Evolutionary conservation across 2,329 filamentous ascomycete species (phyloP), one percentile per base, ranked within the genome.

Genomic region (Fusarium veterinarium): DNA sequence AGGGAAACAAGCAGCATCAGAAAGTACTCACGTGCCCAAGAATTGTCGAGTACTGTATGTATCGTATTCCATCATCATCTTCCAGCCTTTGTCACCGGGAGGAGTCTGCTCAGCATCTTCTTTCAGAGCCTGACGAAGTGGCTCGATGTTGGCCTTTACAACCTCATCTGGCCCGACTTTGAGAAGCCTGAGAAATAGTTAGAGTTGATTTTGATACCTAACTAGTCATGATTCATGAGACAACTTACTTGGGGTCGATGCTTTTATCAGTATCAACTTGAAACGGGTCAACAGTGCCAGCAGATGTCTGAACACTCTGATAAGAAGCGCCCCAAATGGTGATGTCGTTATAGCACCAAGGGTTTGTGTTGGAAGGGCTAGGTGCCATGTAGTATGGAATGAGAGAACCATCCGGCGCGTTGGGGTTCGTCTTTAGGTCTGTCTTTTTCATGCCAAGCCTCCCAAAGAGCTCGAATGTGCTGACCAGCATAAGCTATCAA

Each of bases 261-360:
- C 23, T 30, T 1, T 12, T 17, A n/a, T 60, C 49, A 0, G 28
- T 30, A 23, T 57, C 23, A 14, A 69, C 8, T 9, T 46, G 19
- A 20, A 69, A 69, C 4, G 63, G 56, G 12, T 67, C 66, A 30
- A 33, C 37, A 30, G 9, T 30, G 19, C n/a, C 25, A 30, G 59
- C 20, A 14, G 31, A 13, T 17, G n/a, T 33, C 31, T 60, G 48
- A 20, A 66, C 49, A n/a, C 8, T 35, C 8, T 23, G 14, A 33
- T 63, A 63, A 11, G 25, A 45, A n/a, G 17, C 16, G 12, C 55
- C 62, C 62, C 66, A 66, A 16, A 56, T 8, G 30, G 25, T 66
- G 12, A 49, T 61, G 51, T 66, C 37, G 1, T 69, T 69, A 31
- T 51, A 69, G 28, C 56, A 69, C 66, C 62, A 69, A 12, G 66